Conservation (phyloP, 768 basidiomycete species). For the Mycena crocata region DNA sequence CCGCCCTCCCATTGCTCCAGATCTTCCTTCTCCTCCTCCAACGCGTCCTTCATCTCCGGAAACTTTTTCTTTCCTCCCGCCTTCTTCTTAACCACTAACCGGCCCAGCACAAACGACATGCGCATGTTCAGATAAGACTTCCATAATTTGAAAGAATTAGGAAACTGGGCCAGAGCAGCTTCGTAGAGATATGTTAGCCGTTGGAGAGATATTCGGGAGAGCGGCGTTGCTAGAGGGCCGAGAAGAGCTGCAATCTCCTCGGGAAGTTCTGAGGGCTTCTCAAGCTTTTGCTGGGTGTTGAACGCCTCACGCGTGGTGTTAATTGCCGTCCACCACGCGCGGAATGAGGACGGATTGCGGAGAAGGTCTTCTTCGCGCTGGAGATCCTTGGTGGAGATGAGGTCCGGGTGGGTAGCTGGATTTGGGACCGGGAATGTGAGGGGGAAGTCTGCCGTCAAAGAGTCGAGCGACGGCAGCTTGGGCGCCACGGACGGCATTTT, state of each 20-base stretch:
- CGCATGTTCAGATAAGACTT: conserved; percentile 89
- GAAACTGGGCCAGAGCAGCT: conserved; percentile 87
- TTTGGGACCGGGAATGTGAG: conserved; percentile 88
- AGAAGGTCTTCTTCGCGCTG: conserved; percentile 94
- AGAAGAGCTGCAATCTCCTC: conserved; percentile 70
- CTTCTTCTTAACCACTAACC: conserved; percentile 74
- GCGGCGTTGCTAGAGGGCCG: conserved; percentile 82
- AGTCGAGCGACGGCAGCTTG: conserved; percentile 61
- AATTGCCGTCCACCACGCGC: conserved; percentile 94
- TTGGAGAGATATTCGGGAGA: conserved; percentile 81
- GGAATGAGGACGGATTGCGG: conserved; percentile 90
- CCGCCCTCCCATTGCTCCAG: conserved; percentile 88
- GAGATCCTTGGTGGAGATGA: conserved; percentile 81
- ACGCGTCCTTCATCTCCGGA: conserved; percentile 88
- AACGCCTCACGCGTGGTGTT: conserved; percentile 77
- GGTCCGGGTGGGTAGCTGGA: conserved; percentile 79
- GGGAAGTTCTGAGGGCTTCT: conserved; percentile 59
- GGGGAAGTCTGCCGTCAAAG: conserved; percentile 75
- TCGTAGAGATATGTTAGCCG: conserved; percentile 94
- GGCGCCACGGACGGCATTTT: conserved; percentile 70
- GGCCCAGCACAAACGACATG: conserved; percentile 88
- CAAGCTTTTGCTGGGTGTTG: conserved; percentile 65
- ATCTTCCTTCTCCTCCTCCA: conserved; percentile 87
- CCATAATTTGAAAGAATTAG: conserved; percentile 95
- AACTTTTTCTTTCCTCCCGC: conserved; percentile 93